phyloP scores from a whole-genome alignment of 2,329 filamentous ascomycete genomes.

The Orbilia oligospora region DNA sequence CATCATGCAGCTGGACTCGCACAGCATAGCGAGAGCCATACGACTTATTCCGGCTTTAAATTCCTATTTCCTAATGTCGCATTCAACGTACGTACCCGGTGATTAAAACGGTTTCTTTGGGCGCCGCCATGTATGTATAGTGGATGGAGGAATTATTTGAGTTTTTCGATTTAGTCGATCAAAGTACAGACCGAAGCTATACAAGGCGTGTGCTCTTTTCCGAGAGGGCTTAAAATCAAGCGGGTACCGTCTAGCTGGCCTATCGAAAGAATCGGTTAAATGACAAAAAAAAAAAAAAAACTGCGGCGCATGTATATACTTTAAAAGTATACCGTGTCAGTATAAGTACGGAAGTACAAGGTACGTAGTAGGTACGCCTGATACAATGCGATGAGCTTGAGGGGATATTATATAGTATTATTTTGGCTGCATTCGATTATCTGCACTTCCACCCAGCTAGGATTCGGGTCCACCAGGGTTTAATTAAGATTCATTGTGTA shows the following conservation, averaged over 20 bases:
- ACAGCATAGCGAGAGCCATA: constrained; percentile 2
- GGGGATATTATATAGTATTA: constrained; percentile 66
- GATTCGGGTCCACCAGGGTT: background rate
- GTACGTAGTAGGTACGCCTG: too few relatives aligned
- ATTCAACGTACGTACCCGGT: constrained; percentile 78
- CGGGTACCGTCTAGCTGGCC: background rate
- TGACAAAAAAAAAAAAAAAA: too few relatives aligned
- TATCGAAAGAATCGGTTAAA: constrained; percentile 27
- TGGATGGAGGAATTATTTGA: background rate
- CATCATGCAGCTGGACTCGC: background rate
- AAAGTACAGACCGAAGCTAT: background rate
- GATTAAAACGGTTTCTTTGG: constrained; percentile 83
- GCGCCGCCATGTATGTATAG: constrained; percentile 41
- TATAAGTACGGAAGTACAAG: too few relatives aligned
- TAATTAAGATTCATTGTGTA: constrained; percentile 66
- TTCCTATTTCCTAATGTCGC: background rate
- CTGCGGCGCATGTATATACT: too few relatives aligned
- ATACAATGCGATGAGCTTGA: constrained; percentile 67
- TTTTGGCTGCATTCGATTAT: background rate
- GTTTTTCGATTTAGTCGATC: too few relatives aligned
- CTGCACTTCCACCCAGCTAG: constrained; percentile 3
- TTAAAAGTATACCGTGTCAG: too few relatives aligned
- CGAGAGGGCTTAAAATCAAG: background rate
- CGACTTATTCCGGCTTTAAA: background rate
- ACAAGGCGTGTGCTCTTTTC: background rate